Evolutionary conservation across 805 yeast genomes (phyloP).

Genomic region (Cyberlindnera maritima): DNA sequence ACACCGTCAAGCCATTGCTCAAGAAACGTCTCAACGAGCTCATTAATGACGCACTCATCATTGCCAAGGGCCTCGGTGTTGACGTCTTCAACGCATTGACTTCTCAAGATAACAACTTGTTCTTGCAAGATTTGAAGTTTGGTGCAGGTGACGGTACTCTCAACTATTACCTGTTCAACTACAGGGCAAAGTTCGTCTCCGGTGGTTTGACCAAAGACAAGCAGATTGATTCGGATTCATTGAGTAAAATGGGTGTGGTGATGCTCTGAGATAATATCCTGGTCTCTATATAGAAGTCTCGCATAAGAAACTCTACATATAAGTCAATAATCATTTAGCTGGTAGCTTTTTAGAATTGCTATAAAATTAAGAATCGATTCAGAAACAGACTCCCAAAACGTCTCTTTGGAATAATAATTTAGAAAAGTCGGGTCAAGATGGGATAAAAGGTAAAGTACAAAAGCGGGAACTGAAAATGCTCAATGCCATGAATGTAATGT

Average conservation of each 20-base stretch:
- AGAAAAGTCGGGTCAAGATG: background rate
- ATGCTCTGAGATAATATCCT: too few relatives aligned
- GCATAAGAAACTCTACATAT: too few relatives aligned
- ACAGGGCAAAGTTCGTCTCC: constrained; percentile 71
- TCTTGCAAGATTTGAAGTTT: constrained; percentile 79
- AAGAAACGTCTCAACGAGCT: constrained; percentile 58
- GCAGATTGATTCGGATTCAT: constrained; percentile 46
- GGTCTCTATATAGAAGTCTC: too few relatives aligned
- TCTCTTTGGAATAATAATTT: background rate
- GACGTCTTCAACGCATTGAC: constrained; percentile 95
- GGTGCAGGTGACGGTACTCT: constrained; percentile 92
- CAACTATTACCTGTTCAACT: constrained; percentile 90
- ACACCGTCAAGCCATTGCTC: constrained; percentile 40
- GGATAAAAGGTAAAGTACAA: constrained; percentile 2
- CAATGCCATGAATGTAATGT: background rate
- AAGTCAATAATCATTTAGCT: too few relatives aligned
- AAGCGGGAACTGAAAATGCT: constrained; percentile 4
- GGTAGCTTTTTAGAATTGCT: background rate
- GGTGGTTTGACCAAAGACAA: constrained; percentile 73
- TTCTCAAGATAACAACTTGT: constrained; percentile 82
- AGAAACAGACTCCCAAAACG: background rate
- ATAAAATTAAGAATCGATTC: too few relatives aligned
- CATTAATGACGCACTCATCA: constrained; percentile 70
- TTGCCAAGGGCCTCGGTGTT: constrained; percentile 63
- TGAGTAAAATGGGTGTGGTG: constrained; percentile 89